phyloP scores from a whole-genome alignment of 106 monocot genomes.

The Dioscorea alata region DNA sequence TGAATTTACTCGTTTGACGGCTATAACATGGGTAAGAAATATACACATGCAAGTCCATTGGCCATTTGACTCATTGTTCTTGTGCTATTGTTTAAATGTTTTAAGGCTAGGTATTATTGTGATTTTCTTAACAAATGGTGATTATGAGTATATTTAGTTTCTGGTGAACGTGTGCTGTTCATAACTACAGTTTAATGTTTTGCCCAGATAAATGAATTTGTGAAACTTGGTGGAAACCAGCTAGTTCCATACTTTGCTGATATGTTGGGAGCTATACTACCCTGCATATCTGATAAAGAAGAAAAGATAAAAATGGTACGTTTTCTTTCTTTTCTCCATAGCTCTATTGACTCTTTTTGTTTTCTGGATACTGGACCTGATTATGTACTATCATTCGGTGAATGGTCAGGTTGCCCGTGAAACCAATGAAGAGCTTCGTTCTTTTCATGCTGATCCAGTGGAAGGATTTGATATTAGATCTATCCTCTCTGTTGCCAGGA shows the following conservation, averaged over 20 bases:
- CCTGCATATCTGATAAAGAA: conserved; percentile 94
- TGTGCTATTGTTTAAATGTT: too few relatives aligned
- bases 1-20: conserved; percentile 92
- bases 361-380: background rate
- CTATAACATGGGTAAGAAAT: conserved; percentile 86
- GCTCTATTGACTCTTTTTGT: too few relatives aligned
- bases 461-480: conserved; percentile 81
- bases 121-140: too few relatives aligned
- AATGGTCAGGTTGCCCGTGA: conserved; percentile 75
- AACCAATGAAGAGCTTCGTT: conserved; percentile 95
- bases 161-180: too few relatives aligned
- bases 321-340: background rate
- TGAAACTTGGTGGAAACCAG: conserved; percentile 86
- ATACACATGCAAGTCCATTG: too few relatives aligned
- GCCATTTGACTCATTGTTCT: too few relatives aligned
- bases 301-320: conserved; percentile 62
- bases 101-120: too few relatives aligned
- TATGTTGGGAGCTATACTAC: conserved; percentile 91
- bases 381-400: too few relatives aligned
- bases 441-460: conserved; percentile 62
- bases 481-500: conserved; percentile 79
- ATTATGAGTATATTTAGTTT: too few relatives aligned
- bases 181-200: too few relatives aligned
- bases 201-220: conserved; percentile 94
- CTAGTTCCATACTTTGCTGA: conserved; percentile 91